phyloP scores from a whole-genome alignment of 805 yeast genomes.

The Yamadazyma philogaea region DNA sequence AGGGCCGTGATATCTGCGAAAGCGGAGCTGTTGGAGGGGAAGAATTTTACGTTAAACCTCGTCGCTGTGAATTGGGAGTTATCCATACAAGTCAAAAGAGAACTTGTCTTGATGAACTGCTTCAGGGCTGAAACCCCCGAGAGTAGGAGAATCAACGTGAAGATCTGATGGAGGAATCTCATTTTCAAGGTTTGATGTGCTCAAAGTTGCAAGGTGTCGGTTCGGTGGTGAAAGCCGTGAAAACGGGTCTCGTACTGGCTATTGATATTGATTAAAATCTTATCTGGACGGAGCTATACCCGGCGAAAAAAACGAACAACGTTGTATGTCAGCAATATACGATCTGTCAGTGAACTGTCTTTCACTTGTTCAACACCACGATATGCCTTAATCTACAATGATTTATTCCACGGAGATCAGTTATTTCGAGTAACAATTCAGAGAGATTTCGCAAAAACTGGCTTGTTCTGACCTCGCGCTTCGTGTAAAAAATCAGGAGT shows the following conservation, averaged over 20 bases:
- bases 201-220: not conserved
- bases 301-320: not conserved
- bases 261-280: not conserved
- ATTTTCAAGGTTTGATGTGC: not conserved
- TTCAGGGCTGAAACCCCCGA: constrained; percentile 15
- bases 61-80: constrained; percentile 84
- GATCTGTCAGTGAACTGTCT: too few species aligned
- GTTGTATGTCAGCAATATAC: not conserved
- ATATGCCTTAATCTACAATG: too few species aligned
- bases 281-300: not conserved
- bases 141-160: constrained; percentile 1
- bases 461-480: not conserved
- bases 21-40: constrained; percentile 62
- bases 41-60: constrained; percentile 70
- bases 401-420: not conserved
- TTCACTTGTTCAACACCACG: not conserved
- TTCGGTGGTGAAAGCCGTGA: not conserved
- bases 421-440: not conserved
- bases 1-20: constrained; percentile 70
- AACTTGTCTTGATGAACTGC: constrained; percentile 47
- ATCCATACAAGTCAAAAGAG: constrained; percentile 89
- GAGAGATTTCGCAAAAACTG: not conserved
- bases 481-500: not conserved
- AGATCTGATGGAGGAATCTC: constrained; percentile 5
- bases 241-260: not conserved